Evolutionary conservation across 257 asterid species (phyloP).

Genomic region (Agastache rugosa): DNA sequence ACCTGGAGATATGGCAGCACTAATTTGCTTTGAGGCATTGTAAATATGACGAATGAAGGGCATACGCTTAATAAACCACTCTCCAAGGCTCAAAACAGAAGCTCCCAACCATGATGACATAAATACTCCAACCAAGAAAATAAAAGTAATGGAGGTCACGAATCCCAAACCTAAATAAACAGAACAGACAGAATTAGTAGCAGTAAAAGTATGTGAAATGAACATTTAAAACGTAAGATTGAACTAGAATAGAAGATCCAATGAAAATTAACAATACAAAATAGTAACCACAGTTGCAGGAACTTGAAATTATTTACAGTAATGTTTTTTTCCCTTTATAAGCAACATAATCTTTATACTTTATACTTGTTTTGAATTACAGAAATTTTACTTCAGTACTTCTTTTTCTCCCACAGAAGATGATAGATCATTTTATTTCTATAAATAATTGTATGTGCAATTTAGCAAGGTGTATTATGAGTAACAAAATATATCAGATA

Average conservation of each 20-base stretch:
- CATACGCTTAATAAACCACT: conserved; percentile 85
- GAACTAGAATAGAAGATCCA: conserved; percentile 11
- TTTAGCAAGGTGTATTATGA: not conserved
- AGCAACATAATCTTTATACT: not conserved
- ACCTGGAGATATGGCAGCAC: conserved; percentile 89
- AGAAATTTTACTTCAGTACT: not conserved
- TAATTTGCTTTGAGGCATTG: conserved; percentile 84
- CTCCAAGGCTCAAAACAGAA: conserved; percentile 74
- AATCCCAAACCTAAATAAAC: conserved; percentile 71
- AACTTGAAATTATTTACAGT: not conserved
- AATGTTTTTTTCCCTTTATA: not conserved
- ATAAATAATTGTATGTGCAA: not conserved
- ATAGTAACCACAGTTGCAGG: conserved; percentile 16
- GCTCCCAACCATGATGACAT: conserved; percentile 88
- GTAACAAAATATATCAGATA: conserved; percentile 10
- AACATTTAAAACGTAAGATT: conserved; percentile 16
- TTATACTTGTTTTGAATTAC: not conserved
- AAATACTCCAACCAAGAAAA: conserved; percentile 81
- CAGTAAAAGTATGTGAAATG: conserved; percentile 25
- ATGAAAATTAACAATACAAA: conserved; percentile 17
- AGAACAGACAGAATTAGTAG: conserved; percentile 27
- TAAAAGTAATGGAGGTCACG: conserved; percentile 71
- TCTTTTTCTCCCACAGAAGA: not conserved
- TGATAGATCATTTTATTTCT: conserved; percentile 5
- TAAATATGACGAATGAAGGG: conserved; percentile 83